A percentile compares a stretch with the other conserved stretches of the same genome.
Conservation (phyloP, 148 eudicot genomes). For the Gaultheria prostrata region DNA sequence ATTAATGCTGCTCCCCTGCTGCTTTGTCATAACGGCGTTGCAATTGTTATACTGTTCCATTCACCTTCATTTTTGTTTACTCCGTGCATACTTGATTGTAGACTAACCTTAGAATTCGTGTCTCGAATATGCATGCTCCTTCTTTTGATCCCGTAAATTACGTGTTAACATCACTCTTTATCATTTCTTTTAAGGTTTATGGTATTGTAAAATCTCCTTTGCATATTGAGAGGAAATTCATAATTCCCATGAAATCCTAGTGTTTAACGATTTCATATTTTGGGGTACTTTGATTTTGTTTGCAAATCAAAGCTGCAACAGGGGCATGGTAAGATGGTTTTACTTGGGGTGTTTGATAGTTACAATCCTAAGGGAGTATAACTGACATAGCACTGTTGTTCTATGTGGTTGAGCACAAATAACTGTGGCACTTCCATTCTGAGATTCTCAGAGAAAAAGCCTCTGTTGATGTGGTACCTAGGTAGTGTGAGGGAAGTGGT, state of each 20-base stretch:
- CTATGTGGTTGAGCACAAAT: neutral
- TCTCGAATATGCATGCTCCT: neutral
- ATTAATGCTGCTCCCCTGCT: neutral
- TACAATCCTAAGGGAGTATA: neutral
- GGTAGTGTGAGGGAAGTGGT: neutral
- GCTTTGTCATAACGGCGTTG: neutral
- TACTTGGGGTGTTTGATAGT: neutral
- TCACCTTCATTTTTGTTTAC: neutral
- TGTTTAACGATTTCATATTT: neutral
- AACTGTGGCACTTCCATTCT: neutral
- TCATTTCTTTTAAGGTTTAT: neutral
- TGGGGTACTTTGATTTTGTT: neutral
- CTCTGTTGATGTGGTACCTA: neutral
- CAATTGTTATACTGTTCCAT: neutral
- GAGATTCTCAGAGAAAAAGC: neutral
- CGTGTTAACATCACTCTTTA: neutral
- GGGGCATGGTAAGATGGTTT: neutral
- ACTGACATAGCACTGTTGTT: neutral
- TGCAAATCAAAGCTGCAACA: neutral
- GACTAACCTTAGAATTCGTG: too few relatives aligned
- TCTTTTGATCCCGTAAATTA: neutral
- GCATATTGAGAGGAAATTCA: neutral
- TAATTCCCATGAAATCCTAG: neutral
- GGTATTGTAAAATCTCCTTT: neutral
- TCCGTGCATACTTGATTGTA: neutral